A percentile compares a stretch with the other conserved stretches of the same genome.
phyloP scores from a whole-genome alignment of 2,329 filamentous ascomycete genomes.

The Chaetoscypha palmicola region DNA sequence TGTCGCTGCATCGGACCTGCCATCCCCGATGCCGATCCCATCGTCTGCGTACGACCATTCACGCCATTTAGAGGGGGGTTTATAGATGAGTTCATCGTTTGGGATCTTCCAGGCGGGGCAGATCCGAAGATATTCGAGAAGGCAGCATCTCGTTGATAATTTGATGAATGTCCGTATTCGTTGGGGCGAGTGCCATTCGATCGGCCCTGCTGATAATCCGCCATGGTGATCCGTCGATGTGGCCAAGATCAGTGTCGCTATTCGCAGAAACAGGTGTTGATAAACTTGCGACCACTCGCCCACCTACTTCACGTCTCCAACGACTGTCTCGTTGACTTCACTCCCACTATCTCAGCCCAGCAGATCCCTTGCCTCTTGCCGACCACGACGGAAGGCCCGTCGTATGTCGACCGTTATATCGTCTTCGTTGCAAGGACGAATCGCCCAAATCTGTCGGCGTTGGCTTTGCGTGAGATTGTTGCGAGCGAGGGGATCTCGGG shows the following conservation, averaged over 20 bases:
- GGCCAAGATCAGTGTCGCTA: conserved; percentile 5
- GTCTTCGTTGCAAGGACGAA: conserved; percentile 2
- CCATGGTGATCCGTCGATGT: conserved; percentile 34
- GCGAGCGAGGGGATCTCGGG: conserved; percentile 8
- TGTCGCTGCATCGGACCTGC: conserved; percentile 55
- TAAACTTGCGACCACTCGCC: conserved; percentile 7
- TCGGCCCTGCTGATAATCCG: conserved; percentile 56
- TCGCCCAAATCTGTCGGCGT: neutral
- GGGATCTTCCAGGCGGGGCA: conserved; percentile 80
- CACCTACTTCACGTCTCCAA: conserved; percentile 8
- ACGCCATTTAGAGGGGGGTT: conserved; percentile 47
- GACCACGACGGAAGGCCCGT: conserved; percentile 20
- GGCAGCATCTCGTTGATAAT: conserved; percentile 80
- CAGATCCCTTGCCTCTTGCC: conserved; percentile 6
- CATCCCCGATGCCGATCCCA: conserved; percentile 39
- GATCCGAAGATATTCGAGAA: conserved; percentile 95
- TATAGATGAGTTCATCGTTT: conserved; percentile 86
- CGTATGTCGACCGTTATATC: conserved; percentile 18
- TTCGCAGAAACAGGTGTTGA: conserved; percentile 16
- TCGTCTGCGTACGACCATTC: conserved; percentile 66
- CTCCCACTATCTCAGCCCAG: neutral
- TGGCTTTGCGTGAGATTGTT: conserved; percentile 11
- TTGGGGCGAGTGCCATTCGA: conserved; percentile 42
- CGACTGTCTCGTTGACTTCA: neutral
- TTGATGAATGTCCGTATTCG: conserved; percentile 39